phyloP scores from a whole-genome alignment of 2,329 filamentous ascomycete genomes.

The Graphilbum fragrans region DNA sequence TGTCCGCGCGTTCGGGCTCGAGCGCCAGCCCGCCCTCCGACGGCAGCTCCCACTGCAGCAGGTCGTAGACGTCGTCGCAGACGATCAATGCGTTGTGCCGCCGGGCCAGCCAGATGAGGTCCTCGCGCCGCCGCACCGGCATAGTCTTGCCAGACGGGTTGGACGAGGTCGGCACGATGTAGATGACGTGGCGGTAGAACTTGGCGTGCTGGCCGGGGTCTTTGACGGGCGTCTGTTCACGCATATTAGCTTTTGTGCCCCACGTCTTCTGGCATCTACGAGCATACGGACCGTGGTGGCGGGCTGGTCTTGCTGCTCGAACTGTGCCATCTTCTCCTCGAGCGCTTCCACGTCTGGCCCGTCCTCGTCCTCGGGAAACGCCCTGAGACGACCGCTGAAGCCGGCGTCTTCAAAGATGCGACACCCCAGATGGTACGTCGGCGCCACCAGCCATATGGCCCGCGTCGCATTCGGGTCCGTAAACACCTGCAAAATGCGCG shows the following conservation, averaged over 20 bases:
- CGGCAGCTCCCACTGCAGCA: constrained; percentile 42
- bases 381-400: constrained; percentile 42
- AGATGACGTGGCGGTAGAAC: constrained; percentile 56
- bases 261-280: too few relatives aligned
- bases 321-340: constrained; percentile 12
- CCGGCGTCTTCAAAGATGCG: constrained; percentile 54
- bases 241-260: too few relatives aligned
- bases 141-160: constrained; percentile 58
- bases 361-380: constrained; percentile 50
- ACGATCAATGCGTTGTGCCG: constrained; percentile 53
- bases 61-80: constrained; percentile 62
- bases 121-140: constrained; percentile 40
- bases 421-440: constrained; percentile 54
- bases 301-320: neutral
- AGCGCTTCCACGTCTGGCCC: constrained; percentile 48
- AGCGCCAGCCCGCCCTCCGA: neutral
- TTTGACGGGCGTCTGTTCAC: constrained; percentile 1
- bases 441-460: constrained; percentile 52
- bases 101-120: constrained; percentile 47
- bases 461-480: constrained; percentile 52
- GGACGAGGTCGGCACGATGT: constrained; percentile 56
- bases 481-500: constrained; percentile 50
- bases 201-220: constrained; percentile 30
- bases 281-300: neutral
- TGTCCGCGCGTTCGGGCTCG: too few relatives aligned